Base-by-base conservation (phyloP, 2,329 filamentous ascomycete genomes). In the Pestalotiopsis sp. region DNA sequence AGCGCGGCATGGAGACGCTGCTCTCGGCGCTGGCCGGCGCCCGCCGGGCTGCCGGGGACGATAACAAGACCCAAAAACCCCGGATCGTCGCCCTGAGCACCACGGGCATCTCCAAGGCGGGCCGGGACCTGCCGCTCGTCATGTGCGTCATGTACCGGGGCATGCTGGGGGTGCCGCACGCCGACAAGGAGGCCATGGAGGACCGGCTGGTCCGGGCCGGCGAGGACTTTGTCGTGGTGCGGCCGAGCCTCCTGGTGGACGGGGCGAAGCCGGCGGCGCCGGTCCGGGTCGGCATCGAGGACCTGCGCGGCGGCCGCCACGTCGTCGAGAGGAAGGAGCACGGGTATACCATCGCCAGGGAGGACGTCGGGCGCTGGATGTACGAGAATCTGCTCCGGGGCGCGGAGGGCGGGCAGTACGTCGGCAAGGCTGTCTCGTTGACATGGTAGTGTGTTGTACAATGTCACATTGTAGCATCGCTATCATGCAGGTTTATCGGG, bases 101-200 rank as follows among this genome's bases (percentile, higher is more conserved):
- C 25, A 85, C 82, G 0, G 85, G 85, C 41, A 78, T 86, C 59
- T 79, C 73, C 25, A 69, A 75, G 11, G 64, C 72, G 41, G 80
- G 75, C 6, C 73, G 82, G 1, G 85, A 87, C 69, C 75, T 84
- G 52, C 85, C 86, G 1, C 60, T 85, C 4, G 68, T 79, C 0
- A 75, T 84, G 70, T 58, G 78, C 2, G 84, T 84, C 0, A 69
- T 87, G 11, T 87, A 87, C 72, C 75, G 79, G 9, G 70, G 77
- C 63, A 66, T 83, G 49, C 75, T 87, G 3, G 72, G 73, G 49
- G 77, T 77, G 36, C 82, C 85, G 12, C 85, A 86, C 72, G 74
- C 66, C 11, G 86, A 88, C 71, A 88, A 88, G 77, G 75, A 73
- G 63, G 77, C 73, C 27, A 85, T 86, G 83, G 85, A 88, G 75